phyloP scores from a whole-genome alignment of 768 basidiomycete genomes.

The Trametes elegans region DNA sequence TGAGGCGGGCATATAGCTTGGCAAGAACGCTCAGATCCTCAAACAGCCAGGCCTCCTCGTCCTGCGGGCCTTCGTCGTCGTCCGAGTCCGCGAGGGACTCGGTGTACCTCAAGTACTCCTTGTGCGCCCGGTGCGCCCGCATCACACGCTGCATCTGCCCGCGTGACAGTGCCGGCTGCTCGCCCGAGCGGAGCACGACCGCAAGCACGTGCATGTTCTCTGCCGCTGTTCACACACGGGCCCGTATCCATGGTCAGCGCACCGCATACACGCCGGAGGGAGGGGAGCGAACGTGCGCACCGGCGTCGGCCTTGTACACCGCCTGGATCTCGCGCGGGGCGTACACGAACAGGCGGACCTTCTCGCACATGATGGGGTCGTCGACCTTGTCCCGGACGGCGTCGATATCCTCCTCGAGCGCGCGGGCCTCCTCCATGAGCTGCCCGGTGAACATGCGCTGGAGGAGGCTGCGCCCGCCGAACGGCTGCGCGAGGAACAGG shows the following conservation, averaged over 20 bases:
- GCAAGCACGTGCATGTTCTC: constrained; percentile 77
- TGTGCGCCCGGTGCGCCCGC: constrained; percentile 75
- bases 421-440: constrained; percentile 83
- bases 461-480: constrained; percentile 88
- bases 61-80: constrained; percentile 87
- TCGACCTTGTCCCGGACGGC: constrained; percentile 87
- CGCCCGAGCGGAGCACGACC: constrained; percentile 74
- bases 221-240: no score
- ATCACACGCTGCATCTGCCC: constrained; percentile 81
- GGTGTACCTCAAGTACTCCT: constrained; percentile 62
- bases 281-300: constrained; percentile 52
- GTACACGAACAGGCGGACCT: constrained; percentile 82
- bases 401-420: constrained; percentile 83
- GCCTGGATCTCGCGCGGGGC: constrained; percentile 88
- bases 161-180: constrained; percentile 71
- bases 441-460: constrained; percentile 98
- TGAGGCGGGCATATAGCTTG: constrained; percentile 71
- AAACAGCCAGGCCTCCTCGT: constrained; percentile 96
- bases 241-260: background rate
- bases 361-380: constrained; percentile 84
- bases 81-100: constrained; percentile 76
- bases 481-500: constrained; percentile 94
- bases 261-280: background rate
- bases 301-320: constrained; percentile 75
- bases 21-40: constrained; percentile 86